Evolutionary conservation across 108 stramenopile species (phyloP).

Genomic region (Parmales sp.): DNA sequence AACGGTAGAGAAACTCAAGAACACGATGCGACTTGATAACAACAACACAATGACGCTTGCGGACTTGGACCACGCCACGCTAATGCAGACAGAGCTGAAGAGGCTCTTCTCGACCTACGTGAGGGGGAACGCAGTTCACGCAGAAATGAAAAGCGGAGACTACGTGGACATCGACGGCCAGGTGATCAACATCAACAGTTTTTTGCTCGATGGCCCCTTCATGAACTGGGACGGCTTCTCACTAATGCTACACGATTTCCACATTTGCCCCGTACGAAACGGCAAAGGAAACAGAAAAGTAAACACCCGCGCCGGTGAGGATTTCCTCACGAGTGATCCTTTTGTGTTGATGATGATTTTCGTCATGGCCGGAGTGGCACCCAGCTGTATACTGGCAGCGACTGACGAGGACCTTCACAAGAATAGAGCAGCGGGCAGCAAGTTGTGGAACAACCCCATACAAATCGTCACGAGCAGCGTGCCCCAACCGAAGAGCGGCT

Average conservation of each 20-base stretch:
- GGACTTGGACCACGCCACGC: not conserved
- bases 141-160: not conserved
- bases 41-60: not conserved
- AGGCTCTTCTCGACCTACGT: conserved; percentile 3
- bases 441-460: not conserved
- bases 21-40: not conserved
- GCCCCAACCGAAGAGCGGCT: not conserved
- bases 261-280: not conserved
- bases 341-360: not conserved
- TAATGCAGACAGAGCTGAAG: not conserved
- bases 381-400: not conserved
- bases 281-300: conserved; percentile 9
- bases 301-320: not conserved
- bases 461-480: not conserved
- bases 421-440: conserved; percentile 3
- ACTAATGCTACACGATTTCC: not conserved
- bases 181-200: not conserved
- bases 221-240: not conserved
- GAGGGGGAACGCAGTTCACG: conserved; percentile 7
- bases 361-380: not conserved
- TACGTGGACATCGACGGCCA: not conserved
- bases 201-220: conserved; percentile 1
- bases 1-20: not conserved
- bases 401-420: not conserved
- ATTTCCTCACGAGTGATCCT: not conserved